phyloP scores from a whole-genome alignment of 2,329 filamentous ascomycete species.

The Capronia coronata region DNA sequence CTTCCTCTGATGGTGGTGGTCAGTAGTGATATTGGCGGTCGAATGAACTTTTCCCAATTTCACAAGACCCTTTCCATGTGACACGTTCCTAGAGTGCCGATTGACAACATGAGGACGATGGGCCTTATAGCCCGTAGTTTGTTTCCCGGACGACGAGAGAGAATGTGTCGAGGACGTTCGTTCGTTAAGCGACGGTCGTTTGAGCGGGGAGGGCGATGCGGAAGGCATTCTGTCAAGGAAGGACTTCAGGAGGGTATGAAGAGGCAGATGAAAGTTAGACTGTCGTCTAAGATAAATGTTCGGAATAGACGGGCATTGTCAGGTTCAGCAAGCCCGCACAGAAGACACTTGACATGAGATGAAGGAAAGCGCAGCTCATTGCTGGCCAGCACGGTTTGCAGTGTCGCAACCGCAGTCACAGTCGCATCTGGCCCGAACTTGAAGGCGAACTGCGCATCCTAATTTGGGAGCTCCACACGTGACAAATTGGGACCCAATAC shows the following conservation, averaged over 20 bases:
- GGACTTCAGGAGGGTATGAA: neutral
- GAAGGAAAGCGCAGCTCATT: too few species aligned
- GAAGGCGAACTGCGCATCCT: neutral
- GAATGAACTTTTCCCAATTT: conserved; percentile 38
- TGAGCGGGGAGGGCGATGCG: conserved; percentile 26
- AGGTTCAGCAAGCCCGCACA: neutral
- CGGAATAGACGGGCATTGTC: neutral
- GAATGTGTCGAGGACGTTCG: conserved; percentile 25
- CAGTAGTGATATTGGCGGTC: conserved; percentile 32
- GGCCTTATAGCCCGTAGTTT: conserved; percentile 30
- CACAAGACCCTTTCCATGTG: conserved; percentile 40
- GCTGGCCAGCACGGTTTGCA: too few species aligned
- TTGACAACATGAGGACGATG: conserved; percentile 41
- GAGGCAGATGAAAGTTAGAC: neutral
- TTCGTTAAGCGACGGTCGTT: conserved; percentile 26
- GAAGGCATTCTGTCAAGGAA: conserved; percentile 25
- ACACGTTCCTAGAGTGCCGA: conserved; percentile 39
- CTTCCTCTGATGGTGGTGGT: conserved; percentile 41
- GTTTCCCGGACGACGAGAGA: conserved; percentile 27
- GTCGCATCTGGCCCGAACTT: neutral
- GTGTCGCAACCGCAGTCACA: neutral
- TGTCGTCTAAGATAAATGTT: conserved; percentile 1
- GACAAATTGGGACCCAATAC: neutral
- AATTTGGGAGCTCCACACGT: neutral
- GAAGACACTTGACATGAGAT: too few species aligned